A percentile compares a stretch with the other conserved stretches of the same genome.
phyloP scores from a whole-genome alignment of 257 asterid genomes.

The Knoxia roxburghii region DNA sequence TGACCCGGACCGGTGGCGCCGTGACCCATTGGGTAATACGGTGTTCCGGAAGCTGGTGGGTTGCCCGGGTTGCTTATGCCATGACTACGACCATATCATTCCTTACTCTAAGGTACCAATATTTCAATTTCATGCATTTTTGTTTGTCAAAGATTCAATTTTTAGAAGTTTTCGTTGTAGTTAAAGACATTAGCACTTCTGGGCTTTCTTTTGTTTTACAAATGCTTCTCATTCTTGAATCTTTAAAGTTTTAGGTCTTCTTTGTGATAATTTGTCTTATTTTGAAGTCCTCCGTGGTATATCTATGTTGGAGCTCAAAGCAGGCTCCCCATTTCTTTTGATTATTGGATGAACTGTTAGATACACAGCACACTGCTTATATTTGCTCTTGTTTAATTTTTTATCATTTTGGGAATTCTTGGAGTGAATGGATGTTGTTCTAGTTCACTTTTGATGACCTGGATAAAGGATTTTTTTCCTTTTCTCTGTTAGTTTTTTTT shows the following conservation, averaged over 20 bases:
- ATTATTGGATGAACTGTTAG: not conserved
- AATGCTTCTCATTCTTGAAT: not conserved
- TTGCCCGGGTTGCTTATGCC: constrained; percentile 95
- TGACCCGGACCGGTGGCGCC: constrained; percentile 91
- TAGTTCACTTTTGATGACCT: not conserved
- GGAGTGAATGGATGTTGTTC: not conserved
- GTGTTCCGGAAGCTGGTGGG: constrained; percentile 91
- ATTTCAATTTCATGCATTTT: not conserved
- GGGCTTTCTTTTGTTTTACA: not conserved
- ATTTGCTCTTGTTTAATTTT: not conserved
- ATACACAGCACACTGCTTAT: not conserved
- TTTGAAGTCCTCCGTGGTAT: not conserved
- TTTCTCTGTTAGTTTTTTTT: too few species aligned
- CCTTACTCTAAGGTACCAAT: constrained; percentile 71
- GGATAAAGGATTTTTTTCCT: not conserved
- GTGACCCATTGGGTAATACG: constrained; percentile 71
- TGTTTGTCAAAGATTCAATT: not conserved
- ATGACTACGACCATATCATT: constrained; percentile 89
- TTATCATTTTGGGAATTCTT: not conserved
- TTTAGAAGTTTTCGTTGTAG: not conserved
- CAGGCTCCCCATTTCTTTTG: not conserved
- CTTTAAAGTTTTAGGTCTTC: not conserved
- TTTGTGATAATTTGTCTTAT: not conserved
- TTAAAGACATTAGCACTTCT: not conserved
- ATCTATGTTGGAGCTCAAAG: not conserved